Evolutionary conservation across 2,329 filamentous ascomycete genomes (phyloP), one percentile per base, ranked within the genome.

Genomic region (Paraphaeosphaeria sporulosa): DNA sequence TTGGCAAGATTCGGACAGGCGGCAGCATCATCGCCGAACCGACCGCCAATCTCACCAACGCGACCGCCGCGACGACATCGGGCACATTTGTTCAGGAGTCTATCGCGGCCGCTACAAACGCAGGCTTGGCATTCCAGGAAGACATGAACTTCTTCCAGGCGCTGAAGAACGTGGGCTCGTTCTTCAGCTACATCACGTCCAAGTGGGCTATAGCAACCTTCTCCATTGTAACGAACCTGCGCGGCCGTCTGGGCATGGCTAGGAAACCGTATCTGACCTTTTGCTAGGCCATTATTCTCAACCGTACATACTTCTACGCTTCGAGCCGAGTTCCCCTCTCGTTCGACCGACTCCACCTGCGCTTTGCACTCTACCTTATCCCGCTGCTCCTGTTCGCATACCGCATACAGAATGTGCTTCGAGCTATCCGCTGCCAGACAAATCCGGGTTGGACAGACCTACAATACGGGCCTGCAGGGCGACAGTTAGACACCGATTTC

Each of bases 271-370:
- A 42, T 67, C 36, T 63, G 48, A 23, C 19, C 21, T 30, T 21
- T 44, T 9, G 54, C 25, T 62, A 89, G 87, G 93, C 93, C 23
- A 87, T 98, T 60, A 81, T 97, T 59, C 83, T 98, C 25, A 98
- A 98, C 75, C 88, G 95, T 59, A 96, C 95, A 7, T 90, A 94
- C 60, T 95, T 98, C 68, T 98, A 97, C 78, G 94, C 93, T 44
- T 94, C 94, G 0, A 94, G 93, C 15, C 86, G 95, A 63, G 87
- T 94, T 55, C 88, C 91, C 55, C 82, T 97, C n/a, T 85, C 86
- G 10, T 83, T 98, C 2, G 85, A 86, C 57, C 94, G 92, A 88
- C 85, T 88, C 38, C 57, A 72, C 86, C 53, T 77, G 23, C 73
- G 75, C 40, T 50, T 76, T 54, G 65, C 69, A 9, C 68, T 78